A percentile compares a stretch with the other conserved stretches of the same genome.
Conservation (phyloP, 2,329 filamentous ascomycete genomes). For the Aspergillus bombycis region DNA sequence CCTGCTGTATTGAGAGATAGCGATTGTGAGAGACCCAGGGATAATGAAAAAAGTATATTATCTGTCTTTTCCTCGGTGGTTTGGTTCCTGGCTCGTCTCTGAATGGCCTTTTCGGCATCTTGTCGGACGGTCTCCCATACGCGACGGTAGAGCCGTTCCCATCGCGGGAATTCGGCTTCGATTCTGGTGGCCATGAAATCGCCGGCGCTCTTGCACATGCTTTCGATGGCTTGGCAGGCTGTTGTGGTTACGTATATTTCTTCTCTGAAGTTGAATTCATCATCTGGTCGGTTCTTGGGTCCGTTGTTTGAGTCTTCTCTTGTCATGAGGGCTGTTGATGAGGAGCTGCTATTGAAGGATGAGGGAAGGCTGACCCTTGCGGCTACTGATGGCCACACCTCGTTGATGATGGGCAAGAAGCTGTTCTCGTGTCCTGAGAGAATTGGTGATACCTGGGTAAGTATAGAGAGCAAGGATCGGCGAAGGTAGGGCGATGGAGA, state of each 20-base stretch:
- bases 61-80: not conserved
- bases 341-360: constrained; percentile 61
- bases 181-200: constrained; percentile 80
- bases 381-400: constrained; percentile 80
- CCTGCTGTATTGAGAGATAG: constrained; percentile 23
- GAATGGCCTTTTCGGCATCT: constrained; percentile 40
- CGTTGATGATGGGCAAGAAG: constrained; percentile 87
- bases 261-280: constrained; percentile 37
- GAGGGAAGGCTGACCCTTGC: constrained; percentile 40
- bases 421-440: constrained; percentile 77
- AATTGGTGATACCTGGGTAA: constrained; percentile 71
- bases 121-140: constrained; percentile 41
- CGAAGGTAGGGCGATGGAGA: constrained; percentile 79
- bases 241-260: constrained; percentile 62
- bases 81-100: constrained; percentile 29
- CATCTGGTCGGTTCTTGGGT: constrained; percentile 41
- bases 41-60: constrained; percentile 7
- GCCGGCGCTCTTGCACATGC: constrained; percentile 72
- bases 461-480: constrained; percentile 74
- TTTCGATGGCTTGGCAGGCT: constrained; percentile 68
- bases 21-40: constrained; percentile 27
- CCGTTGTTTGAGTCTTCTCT: constrained; percentile 34
- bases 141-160: constrained; percentile 45
- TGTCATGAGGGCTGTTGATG: constrained; percentile 28
- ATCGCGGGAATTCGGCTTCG: constrained; percentile 64